Evolutionary conservation across 1,284 basidiomycete genomes (phyloP), one percentile per base, ranked within the genome.

Genomic region (Rhizopogon hawkerae): DNA sequence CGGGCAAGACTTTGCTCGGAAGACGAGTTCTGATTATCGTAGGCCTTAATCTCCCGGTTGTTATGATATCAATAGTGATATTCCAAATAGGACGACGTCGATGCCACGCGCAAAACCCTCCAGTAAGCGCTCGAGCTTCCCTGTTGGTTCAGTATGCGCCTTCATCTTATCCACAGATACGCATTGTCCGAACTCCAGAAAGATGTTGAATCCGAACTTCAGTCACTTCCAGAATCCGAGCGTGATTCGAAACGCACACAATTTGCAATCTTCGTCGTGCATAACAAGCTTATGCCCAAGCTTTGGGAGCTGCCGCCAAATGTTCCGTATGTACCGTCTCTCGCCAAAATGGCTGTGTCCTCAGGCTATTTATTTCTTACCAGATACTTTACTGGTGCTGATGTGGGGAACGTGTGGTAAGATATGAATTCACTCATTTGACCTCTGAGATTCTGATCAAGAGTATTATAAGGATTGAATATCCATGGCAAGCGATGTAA

Each of bases 251-350:
- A 86, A 50, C 79, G 82, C 53, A 92, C 93, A 37, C 76, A 87
- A 65, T 90, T 96, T 54, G 92, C 80, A 1, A 74, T 95, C 57
- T 97, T 96, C 63, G 92, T 95, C 35, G 93, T 97, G 13, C 92
- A 96, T 70, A 95, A 96, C 75, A 96, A 96, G 71, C 72, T 82
- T 54, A 95, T 95, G 71, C 73, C 76, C 38, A 97, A 97, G 70
- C 66, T 83, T 37, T 91, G 81, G 23, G 67, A 77, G 38, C 68
- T 97, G 39, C 88, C 91, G 7, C 58, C 69, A 3, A 76, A 78
- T 47, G 73, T 79, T 37, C 78, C 76, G 82, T 92, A 62, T 59
- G 81, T 70, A 14, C 11, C 13, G 16, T 35, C 10, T 46, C 18
- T 18, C 6, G 35, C 36, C 18, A 45, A 14, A 16, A 38, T 23